These are phyloP conservation scores for Neopestalotiopsis rosae DNA, from an alignment of 2,329 filamentous ascomycete species.

Conservation along the genomic window DNA sequence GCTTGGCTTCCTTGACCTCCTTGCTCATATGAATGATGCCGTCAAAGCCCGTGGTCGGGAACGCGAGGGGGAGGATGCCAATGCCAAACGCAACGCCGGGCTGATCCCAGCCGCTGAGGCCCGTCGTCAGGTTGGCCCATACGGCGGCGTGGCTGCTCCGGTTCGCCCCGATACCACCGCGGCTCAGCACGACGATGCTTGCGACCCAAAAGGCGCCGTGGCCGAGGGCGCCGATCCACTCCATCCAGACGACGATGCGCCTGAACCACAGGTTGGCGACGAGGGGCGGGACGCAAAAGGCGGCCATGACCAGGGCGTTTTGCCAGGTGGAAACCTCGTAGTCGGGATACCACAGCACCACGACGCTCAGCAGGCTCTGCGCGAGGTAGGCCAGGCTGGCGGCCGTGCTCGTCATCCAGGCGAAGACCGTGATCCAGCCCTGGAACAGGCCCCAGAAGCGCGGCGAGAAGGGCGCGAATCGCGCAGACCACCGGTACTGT, in stretches of 20 bases:
- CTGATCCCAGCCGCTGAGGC: not conserved
- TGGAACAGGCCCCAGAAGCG: slow-evolving; percentile 19
- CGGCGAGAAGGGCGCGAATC: slow-evolving; percentile 12
- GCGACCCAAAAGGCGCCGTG: slow-evolving; percentile 18
- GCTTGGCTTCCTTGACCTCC: slow-evolving; percentile 14
- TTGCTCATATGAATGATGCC: slow-evolving; percentile 15
- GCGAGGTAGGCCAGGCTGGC: slow-evolving; percentile 11
- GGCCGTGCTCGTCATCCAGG: slow-evolving; percentile 15
- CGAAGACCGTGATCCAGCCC: slow-evolving; percentile 17
- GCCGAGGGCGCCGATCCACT: slow-evolving; percentile 11
- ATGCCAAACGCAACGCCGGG: slow-evolving; percentile 14
- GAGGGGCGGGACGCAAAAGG: slow-evolving; percentile 12
- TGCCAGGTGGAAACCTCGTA: slow-evolving; percentile 6
- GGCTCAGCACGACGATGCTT: not conserved
- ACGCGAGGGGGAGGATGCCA: slow-evolving; percentile 7
- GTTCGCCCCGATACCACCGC: not conserved
- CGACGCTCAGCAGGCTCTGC: slow-evolving; percentile 13
- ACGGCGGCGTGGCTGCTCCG: slow-evolving; percentile 8
- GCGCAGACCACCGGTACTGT: slow-evolving; percentile 14
- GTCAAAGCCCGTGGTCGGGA: slow-evolving; percentile 12
- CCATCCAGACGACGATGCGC: slow-evolving; percentile 14
- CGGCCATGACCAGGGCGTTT: slow-evolving; percentile 15
- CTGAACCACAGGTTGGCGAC: slow-evolving; percentile 16
- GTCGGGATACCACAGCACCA: slow-evolving; percentile 8
- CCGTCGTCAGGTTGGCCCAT: not conserved